A percentile compares a stretch with the other conserved stretches of the same genome.
Evolutionary conservation across 495 filamentous ascomycete species (phyloP).

Genomic region (Penicillium lividum): DNA sequence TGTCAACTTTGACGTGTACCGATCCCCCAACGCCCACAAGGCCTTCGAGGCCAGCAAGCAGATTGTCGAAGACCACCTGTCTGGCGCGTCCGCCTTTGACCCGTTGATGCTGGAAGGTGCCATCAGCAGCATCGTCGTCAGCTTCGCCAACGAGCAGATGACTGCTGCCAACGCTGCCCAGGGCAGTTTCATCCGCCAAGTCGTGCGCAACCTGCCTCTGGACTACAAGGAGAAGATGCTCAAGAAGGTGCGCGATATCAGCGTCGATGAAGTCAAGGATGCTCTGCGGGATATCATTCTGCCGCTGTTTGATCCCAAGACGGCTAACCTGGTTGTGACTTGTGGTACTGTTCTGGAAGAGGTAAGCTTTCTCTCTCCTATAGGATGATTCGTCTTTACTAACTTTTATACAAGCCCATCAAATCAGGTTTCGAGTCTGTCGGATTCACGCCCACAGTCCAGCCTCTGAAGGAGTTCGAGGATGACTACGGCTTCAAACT

Average conservation of each 20-base stretch:
- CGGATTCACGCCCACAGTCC: slow-evolving; percentile 76
- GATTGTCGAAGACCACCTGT: slow-evolving; percentile 70
- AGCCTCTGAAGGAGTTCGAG: slow-evolving; percentile 77
- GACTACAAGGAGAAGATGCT: slow-evolving; percentile 78
- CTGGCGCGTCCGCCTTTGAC: slow-evolving; percentile 66
- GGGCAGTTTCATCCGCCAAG: slow-evolving; percentile 78
- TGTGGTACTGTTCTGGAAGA: slow-evolving; percentile 83
- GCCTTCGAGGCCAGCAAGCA: slow-evolving; percentile 76
- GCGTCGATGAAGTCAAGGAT: slow-evolving; percentile 71
- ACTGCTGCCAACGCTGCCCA: slow-evolving; percentile 79
- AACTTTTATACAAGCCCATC: slow-evolving; percentile 55
- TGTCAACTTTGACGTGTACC: slow-evolving; percentile 78
- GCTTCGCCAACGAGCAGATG: slow-evolving; percentile 80
- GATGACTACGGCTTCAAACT: slow-evolving; percentile 86
- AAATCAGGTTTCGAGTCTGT: slow-evolving; percentile 67
- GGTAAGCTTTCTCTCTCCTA: slow-evolving; percentile 48
- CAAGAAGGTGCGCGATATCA: slow-evolving; percentile 72
- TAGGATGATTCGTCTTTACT: background rate
- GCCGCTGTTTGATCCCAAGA: slow-evolving; percentile 74
- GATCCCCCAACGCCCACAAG: slow-evolving; percentile 85
- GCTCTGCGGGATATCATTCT: slow-evolving; percentile 75
- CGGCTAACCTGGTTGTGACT: slow-evolving; percentile 82
- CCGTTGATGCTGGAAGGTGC: slow-evolving; percentile 84
- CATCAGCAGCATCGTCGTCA: slow-evolving; percentile 81
- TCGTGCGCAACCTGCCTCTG: slow-evolving; percentile 71